phyloP scores from a whole-genome alignment of 176 grass and related monocot species.

The bread wheat (Triticum aestivum) region IWGSC_CS_RefSeq_v2.1 NC_057806.1:613579141-613579640 shows the following conservation, averaged over 20 bases:
- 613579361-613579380: constrained; percentile 68
- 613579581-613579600: not conserved
- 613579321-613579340: constrained; percentile 86
- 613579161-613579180: constrained; percentile 50
- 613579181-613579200: constrained; percentile 71
- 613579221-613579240: constrained; percentile 58
- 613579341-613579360: constrained; percentile 90
- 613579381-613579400: constrained; percentile 72
- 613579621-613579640: constrained; percentile 55
- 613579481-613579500: constrained; percentile 43
- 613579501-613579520: not conserved
- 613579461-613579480: constrained; percentile 37
- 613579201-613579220: constrained; percentile 48
- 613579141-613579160: constrained; percentile 33
- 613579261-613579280: constrained; percentile 58
- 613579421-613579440: constrained; percentile 49
- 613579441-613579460: constrained; percentile 43
- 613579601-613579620: not conserved
- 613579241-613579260: constrained; percentile 71
- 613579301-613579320: constrained; percentile 79
- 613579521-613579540: constrained; percentile 46
- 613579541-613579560: constrained; percentile 13
- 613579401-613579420: constrained; percentile 41
- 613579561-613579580: constrained; percentile 46
- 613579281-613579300: constrained; percentile 69